A percentile compares a stretch with the other conserved stretches of the same genome.
phyloP scores from a whole-genome alignment of 2,329 filamentous ascomycete genomes.

The Mycosphaerella arachidis region DNA sequence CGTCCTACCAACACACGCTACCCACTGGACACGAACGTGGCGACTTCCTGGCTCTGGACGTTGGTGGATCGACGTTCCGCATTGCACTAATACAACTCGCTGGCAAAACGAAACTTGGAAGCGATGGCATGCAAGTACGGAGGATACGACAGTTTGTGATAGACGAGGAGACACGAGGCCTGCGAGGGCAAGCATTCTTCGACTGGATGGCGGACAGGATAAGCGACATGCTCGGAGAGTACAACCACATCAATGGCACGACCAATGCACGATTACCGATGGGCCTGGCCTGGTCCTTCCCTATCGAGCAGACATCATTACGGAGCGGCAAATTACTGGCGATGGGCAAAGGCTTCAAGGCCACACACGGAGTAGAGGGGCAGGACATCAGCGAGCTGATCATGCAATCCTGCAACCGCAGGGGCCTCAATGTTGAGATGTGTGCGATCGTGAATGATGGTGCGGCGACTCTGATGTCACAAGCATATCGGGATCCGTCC shows the following conservation, averaged over 20 bases:
- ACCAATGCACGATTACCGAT: slow-evolving; percentile 46
- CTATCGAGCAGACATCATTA: slow-evolving; percentile 60
- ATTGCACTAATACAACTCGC: slow-evolving; percentile 56
- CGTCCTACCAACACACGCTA: slow-evolving; percentile 59
- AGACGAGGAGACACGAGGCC: slow-evolving; percentile 51
- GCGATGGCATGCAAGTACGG: slow-evolving; percentile 49
- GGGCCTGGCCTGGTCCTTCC: slow-evolving; percentile 64
- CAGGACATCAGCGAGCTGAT: slow-evolving; percentile 58
- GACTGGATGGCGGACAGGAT: slow-evolving; percentile 64
- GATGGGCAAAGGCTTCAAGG: slow-evolving; percentile 64
- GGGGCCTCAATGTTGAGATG: slow-evolving; percentile 54
- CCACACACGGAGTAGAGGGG: slow-evolving; percentile 55
- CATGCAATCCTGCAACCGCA: slow-evolving; percentile 52
- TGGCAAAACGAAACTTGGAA: slow-evolving; percentile 34
- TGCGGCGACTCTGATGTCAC: slow-evolving; percentile 57
- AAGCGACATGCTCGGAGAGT: slow-evolving; percentile 47
- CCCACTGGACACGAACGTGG: slow-evolving; percentile 57
- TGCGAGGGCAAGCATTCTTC: slow-evolving; percentile 57
- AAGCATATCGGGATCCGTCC: slow-evolving; percentile 57
- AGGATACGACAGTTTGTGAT: slow-evolving; percentile 54
- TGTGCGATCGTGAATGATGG: slow-evolving; percentile 62
- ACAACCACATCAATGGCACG: slow-evolving; percentile 35
- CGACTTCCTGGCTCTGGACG: slow-evolving; percentile 58
- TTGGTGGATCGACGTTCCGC: slow-evolving; percentile 63
- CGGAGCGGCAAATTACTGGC: slow-evolving; percentile 53